Base-by-base conservation (phyloP, 495 filamentous ascomycete species). In the Chaetomidium leptoderma region DNA sequence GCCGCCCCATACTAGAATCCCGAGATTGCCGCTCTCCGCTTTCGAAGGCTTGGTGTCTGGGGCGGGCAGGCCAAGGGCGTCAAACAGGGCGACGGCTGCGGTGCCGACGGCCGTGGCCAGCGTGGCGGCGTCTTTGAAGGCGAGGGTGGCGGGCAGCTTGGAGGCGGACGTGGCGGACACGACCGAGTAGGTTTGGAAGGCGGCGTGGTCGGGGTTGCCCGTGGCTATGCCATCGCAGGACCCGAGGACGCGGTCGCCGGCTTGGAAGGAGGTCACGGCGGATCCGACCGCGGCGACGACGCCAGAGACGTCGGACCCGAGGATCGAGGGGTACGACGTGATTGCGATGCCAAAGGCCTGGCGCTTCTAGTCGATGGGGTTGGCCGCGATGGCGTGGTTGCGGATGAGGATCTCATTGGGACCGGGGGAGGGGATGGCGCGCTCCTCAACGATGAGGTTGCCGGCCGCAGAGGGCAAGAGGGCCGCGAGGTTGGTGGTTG, bases 1-100 rank as follows among this genome's bases (percentile, higher is more conserved):
- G 40, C 83, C 85, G 23, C 84, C 83, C 78, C 83, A 89, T 49
- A 87, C 67, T 5, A 87, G 67, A 0, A 88, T 53, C 0, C 66
- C n/a, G n/a, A n/a, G n/a, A n/a, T n/a, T n/a, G n/a, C 70, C 49
- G 78, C 63, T 8, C 26, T 11, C 24, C 7, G 14, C 13, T 13
- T 7, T 6, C 17, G 3, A 6, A 6, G 17, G 39, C 17, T 21
- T 8, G 11, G 6, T 27, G 13, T 6, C 14, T 19, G 44, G 14
- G 26, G 44, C 1, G 59, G 63, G 46, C 26, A 82, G 69, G 37
- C 70, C 66, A 26, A 68, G 63, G 11, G 72, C 55, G 39, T 62
- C 59, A 45, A 72, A 73, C 0, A 78, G 55, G 0, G 57, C 66
- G 29, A 75, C 9, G 11, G 69, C 58, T 10, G 73, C 75, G 1